Evolutionary conservation across 1,139 yeast genomes (phyloP), one percentile per base, ranked within the genome.

Genomic region (Magnusiomyces ingens): DNA sequence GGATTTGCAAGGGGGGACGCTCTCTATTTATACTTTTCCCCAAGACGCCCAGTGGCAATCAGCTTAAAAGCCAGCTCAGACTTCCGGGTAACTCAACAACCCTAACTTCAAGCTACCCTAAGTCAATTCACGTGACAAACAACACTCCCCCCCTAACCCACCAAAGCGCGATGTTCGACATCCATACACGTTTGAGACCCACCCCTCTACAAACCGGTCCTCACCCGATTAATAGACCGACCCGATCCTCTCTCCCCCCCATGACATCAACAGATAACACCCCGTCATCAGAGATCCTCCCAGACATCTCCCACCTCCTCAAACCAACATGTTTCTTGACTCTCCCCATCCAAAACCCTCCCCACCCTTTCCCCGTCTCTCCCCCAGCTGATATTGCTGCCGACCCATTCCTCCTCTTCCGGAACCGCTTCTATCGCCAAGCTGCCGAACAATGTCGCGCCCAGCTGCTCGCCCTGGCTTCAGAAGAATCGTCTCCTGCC

Each of bases 361-460:
- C 65, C 3, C 56, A 53, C 21, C 60, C 59, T 19, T 62, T 62
- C 50, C 53, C 52, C 2, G 37, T 59, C n/a, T 50, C 53, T n/a
- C 55, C 55, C 1, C 60, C 56, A 2, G 49, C 46, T 5, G 51
- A 59, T 1, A 57, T 51, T n/a, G 51, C 57, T 13, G 51, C 53
- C 32, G 57, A 52, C 40, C 50, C 60, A 1, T 53, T 57, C 1
- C 52, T 53, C 17, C 54, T 64, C 38, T 44, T 56, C 35, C 56
- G 57, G 8, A 56, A 59, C 38, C 53, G 57, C 37, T 57, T 62
- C 21, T 62, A 62, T 47, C 43, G 58, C 8, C 59, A 57, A 18
- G 66, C 66, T 2, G 67, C 67, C 2, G 55, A 53, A 12, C 52
- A 55, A 17, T 62, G 66, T 0, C 59, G 57, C 18, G 51, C 55